Evolutionary conservation across 805 yeast species (phyloP), one percentile per base, ranked within the genome.

Genomic region (Hanseniaspora valbyensis): DNA sequence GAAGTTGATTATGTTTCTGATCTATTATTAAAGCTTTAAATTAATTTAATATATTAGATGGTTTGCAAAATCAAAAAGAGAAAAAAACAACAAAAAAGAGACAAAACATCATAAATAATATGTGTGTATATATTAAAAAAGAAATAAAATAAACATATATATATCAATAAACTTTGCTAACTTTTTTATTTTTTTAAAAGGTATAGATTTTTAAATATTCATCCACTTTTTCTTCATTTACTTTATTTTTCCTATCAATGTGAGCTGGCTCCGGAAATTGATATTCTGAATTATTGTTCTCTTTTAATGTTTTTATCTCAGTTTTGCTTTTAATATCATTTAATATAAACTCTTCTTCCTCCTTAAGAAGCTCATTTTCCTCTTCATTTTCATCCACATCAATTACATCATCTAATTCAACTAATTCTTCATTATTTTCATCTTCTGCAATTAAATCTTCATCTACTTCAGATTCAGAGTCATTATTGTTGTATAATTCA

Each of bases 1-100:
- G 94, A 84, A 64, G 72, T 79, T 53, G 83, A 77, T 41, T 74
- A 65, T 44, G 70, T 84, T 59, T 71, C 74, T 10, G 57, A 57
- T 34, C 66, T 68, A 52, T 57, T 70, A 25, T 52, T 59, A 1
- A 58, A 38, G 22, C 25, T 45, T 13, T 45, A 45, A 38, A n/a
- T 3, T 4, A 10, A 18, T n/a, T n/a, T n/a, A n/a, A n/a, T n/a
- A n/a, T n/a, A n/a, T n/a, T n/a, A n/a, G n/a, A n/a, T n/a, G n/a
- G 41, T 37, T 38, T 2, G 30, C 39, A 30, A 18, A 7, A 8
- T 29, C 8, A 8, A 12, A 18, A 6, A 14, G 26, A 37, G 18
- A 12, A 16, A 21, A 3, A 34, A 16, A 36, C 19, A 4, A 6
- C 25, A 38, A n/a, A 5, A 29, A 21, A 28, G 13, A 38, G 13